Base-by-base conservation (phyloP, 2,329 filamentous ascomycete species). In the Phyllosticta paracitricarpa region DNA sequence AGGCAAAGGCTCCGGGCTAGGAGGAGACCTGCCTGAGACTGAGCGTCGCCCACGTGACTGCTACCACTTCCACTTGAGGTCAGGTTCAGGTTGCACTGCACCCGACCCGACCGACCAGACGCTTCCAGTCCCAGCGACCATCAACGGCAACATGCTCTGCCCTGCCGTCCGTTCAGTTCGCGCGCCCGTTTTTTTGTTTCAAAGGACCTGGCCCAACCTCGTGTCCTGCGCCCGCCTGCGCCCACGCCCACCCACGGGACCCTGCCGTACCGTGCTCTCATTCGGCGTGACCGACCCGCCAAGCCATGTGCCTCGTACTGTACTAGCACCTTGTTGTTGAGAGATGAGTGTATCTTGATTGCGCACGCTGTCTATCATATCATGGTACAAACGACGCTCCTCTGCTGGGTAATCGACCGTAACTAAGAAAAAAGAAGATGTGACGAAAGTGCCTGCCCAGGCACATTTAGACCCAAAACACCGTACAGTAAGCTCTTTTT, bases 381-480 rank as follows among this genome's bases (percentile, higher is more conserved):
- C 17, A 40, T 40, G 6, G 4, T 48, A 48, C 17, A 48, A 48
- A n/a, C 14, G 7, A 19, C 40, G 40, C 40, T 48, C 40, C 40
- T 48, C 40, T 17, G n/a, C 40, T n/a, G 40, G 40, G 40, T n/a
- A 48, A 48, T 48, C 40, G 40, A 5, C 40, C 17, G 40, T 48
- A 48, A 48, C 40, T n/a, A 22, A n/a, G 17, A 48, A 58, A 51
- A 24, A 52, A 61, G 17, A 52, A 54, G 52, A 51, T 30, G 28
- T 30, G 28, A 30, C 12, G 19, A 52, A 28, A 54, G 25, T 28
- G 40, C 40, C 40, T 25, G 48, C 54, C 59, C 59, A 48, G 40
- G 40, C 40, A 55, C 59, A 61, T 61, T 40, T 61, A 61, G 54
- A 61, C 54, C 59, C 55, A 33, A 57, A 61, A 61, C 59, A 61